phyloP scores from a whole-genome alignment of 208 protist genomes.

The Acanthamoeba castellanii region DNA sequence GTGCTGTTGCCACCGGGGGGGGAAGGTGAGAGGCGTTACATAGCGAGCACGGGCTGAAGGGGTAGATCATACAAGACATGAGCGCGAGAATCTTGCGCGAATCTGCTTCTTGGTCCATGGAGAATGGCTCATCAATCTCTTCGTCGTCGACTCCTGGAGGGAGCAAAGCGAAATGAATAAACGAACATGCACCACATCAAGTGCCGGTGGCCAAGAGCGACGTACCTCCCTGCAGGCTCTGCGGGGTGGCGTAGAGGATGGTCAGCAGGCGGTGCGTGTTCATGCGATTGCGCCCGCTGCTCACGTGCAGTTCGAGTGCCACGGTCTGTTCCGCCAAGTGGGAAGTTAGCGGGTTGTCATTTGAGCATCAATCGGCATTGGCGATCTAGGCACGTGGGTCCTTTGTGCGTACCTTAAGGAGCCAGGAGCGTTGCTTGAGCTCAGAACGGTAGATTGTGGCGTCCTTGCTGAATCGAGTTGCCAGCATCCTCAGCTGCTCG shows the following conservation, averaged over 20 bases:
- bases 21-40: neutral
- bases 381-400: neutral
- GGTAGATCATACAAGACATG: neutral
- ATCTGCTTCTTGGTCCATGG: constrained; percentile 45
- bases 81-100: constrained; percentile 3
- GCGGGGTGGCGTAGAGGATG: constrained; percentile 25
- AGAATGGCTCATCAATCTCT: neutral
- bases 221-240: neutral
- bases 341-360: too few relatives aligned
- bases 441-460: neutral
- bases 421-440: constrained; percentile 49
- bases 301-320: constrained; percentile 43
- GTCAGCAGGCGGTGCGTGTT: constrained; percentile 45
- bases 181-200: neutral
- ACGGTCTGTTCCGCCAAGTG: neutral
- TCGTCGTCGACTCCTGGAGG: neutral
- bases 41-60: neutral
- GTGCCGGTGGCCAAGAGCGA: neutral
- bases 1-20: neutral
- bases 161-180: neutral
- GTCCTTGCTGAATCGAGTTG: neutral
- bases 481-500: constrained; percentile 9
- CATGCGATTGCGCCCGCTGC: constrained; percentile 10
- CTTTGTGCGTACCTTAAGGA: constrained; percentile 5
- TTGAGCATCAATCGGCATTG: neutral